Evolutionary conservation across 1,139 yeast species (phyloP).

Genomic region (Diutina neorugosa): DNA sequence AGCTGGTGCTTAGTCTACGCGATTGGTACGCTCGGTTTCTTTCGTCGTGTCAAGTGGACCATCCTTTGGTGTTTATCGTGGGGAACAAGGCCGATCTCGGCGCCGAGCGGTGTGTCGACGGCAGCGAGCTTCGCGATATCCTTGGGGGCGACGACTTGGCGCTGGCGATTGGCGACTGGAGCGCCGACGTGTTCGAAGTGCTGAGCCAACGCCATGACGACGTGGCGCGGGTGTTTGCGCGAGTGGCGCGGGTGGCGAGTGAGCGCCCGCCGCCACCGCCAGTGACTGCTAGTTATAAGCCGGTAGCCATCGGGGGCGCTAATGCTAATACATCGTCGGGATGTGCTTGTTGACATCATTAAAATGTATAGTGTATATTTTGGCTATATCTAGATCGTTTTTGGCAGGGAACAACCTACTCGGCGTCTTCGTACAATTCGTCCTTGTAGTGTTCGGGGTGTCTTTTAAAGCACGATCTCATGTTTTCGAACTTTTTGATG

Average conservation of each 20-base stretch:
- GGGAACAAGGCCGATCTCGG: conserved; percentile 41
- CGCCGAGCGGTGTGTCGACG: conserved; percentile 27
- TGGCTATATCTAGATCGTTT: background rate
- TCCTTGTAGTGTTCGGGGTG: conserved; percentile 94
- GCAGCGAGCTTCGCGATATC: conserved; percentile 29
- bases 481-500: conserved; percentile 10
- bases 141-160: conserved; percentile 14
- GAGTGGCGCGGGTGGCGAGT: conserved; percentile 32
- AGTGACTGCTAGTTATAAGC: background rate
- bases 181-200: conserved; percentile 30
- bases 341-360: background rate
- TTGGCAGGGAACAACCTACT: conserved; percentile 8
- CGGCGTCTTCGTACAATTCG: conserved; percentile 72
- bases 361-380: too few relatives aligned
- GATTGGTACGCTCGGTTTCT: conserved; percentile 42
- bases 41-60: conserved; percentile 36
- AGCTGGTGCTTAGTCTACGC: conserved; percentile 36
- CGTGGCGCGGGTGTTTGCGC: conserved; percentile 27
- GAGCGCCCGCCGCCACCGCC: background rate
- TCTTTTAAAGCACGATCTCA: conserved; percentile 87
- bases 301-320: background rate
- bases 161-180: conserved; percentile 27
- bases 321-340: too few relatives aligned
- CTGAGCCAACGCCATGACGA: conserved; percentile 26
- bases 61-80: conserved; percentile 40